These are phyloP conservation scores for Sphagnum tenellum DNA, from an alignment of 225 moss, liverwort and hornwort genomes.

Conservation along the genomic window DNA sequence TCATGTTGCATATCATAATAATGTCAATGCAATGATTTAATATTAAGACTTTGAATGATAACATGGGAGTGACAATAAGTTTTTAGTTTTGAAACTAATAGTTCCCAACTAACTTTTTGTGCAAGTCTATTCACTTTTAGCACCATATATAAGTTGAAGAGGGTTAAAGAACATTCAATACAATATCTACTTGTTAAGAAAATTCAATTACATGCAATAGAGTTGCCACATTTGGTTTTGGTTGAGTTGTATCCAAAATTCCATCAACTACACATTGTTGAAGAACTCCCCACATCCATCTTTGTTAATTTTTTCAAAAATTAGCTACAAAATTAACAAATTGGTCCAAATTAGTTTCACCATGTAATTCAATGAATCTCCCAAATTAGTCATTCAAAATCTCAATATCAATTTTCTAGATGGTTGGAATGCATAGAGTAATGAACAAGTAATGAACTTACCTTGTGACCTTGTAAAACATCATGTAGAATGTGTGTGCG, in stretches of 20 bases:
- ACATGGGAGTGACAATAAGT: too few relatives aligned
- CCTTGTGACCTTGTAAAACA: slow-evolving; percentile 99
- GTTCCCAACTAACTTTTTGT: too few relatives aligned
- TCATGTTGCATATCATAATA: too few relatives aligned
- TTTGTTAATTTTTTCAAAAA: neutral
- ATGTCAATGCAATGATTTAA: too few relatives aligned
- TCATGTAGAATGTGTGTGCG: slow-evolving; percentile 84
- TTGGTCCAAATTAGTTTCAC: too few relatives aligned
- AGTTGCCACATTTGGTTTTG: slow-evolving; percentile 92
- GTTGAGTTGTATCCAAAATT: slow-evolving; percentile 95
- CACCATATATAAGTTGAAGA: slow-evolving; percentile 98
- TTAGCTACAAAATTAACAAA: neutral
- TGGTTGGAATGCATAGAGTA: neutral
- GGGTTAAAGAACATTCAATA: slow-evolving; percentile 32
- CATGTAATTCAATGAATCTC: neutral
- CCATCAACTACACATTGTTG: slow-evolving; percentile 89
- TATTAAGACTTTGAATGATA: too few relatives aligned
- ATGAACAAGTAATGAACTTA: slow-evolving; percentile 9
- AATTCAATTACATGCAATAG: slow-evolving; percentile 63
- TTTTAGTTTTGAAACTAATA: too few relatives aligned
- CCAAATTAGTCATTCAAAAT: neutral
- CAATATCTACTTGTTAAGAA: neutral
- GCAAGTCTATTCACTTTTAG: neutral
- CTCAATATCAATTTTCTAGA: too few relatives aligned
- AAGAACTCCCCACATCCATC: neutral